These are phyloP conservation scores for Epichloe sylvatica DNA, from an alignment of 2,329 filamentous ascomycete species.

Conservation along the genomic window DNA sequence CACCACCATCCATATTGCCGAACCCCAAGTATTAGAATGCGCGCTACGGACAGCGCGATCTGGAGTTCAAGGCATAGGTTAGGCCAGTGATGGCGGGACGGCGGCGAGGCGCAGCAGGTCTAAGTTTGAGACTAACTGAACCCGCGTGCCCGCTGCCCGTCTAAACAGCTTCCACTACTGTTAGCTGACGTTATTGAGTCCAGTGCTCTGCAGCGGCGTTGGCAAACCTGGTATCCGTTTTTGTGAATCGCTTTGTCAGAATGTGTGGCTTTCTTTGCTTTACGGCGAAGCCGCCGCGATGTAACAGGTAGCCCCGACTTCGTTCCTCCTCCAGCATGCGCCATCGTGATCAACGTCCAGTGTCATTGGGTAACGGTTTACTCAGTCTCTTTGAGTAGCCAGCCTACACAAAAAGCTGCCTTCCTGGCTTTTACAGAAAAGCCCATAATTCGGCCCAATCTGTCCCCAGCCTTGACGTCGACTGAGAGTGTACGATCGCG, in stretches of 20 bases:
- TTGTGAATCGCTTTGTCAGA: not conserved
- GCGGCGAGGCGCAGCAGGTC: not conserved
- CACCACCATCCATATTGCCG: too few relatives aligned
- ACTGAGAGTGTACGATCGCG: not conserved
- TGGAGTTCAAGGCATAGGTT: not conserved
- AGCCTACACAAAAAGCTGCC: not conserved
- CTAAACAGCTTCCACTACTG: too few relatives aligned
- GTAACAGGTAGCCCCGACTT: slow-evolving; percentile 2
- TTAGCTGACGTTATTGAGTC: not conserved
- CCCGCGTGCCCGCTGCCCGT: too few relatives aligned
- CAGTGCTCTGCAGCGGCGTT: not conserved
- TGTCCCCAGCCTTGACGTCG: not conserved
- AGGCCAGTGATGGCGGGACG: not conserved
- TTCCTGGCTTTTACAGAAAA: not conserved
- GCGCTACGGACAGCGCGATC: not conserved
- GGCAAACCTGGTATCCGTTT: too few relatives aligned
- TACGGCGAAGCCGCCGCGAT: slow-evolving; percentile 5
- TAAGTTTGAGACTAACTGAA: not conserved
- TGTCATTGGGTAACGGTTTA: not conserved
- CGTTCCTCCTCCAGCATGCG: not conserved
- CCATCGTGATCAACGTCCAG: not conserved
- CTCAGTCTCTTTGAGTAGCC: not conserved
- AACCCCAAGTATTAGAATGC: too few relatives aligned
- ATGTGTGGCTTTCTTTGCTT: not conserved
- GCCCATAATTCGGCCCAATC: not conserved